phyloP scores from a whole-genome alignment of 2,329 filamentous ascomycete species.

The Pseudogymnoascus sp. region DNA sequence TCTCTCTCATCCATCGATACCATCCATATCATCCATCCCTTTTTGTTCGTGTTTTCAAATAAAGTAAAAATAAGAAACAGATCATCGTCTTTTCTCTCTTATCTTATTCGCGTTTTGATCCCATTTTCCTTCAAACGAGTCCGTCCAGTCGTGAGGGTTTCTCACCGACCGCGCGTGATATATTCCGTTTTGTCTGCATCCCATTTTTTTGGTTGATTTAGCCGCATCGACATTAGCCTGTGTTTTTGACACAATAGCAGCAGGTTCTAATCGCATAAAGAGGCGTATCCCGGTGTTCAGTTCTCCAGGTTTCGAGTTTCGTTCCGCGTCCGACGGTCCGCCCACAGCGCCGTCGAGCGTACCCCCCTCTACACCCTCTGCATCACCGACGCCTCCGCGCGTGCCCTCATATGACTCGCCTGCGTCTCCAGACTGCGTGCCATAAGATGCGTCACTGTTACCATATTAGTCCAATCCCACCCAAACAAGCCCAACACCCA shows the following conservation, averaged over 20 bases:
- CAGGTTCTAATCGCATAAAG: background rate
- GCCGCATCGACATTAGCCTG: background rate
- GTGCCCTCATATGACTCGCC: conserved; percentile 52
- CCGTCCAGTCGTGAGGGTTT: too few relatives aligned
- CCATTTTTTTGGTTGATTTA: background rate
- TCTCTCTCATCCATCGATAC: background rate
- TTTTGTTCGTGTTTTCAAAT: background rate
- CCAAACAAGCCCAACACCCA: too few relatives aligned
- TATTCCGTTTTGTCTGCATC: background rate
- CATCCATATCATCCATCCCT: background rate
- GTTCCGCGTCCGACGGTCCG: background rate
- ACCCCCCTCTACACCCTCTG: conserved; percentile 8
- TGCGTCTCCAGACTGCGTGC: conserved; percentile 56
- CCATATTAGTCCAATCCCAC: background rate
- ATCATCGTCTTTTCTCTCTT: background rate
- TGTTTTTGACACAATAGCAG: background rate
- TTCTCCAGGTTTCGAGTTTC: background rate
- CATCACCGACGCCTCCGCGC: conserved; percentile 41
- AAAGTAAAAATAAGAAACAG: background rate
- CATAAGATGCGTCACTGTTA: conserved; percentile 58
- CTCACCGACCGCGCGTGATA: background rate
- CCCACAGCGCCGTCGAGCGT: background rate
- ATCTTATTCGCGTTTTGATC: background rate
- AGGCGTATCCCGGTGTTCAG: too few relatives aligned
- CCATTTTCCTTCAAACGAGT: background rate